Evolutionary conservation across 208 protist genomes (phyloP).

Genomic region (Leptomonas pyrrhocoris): DNA sequence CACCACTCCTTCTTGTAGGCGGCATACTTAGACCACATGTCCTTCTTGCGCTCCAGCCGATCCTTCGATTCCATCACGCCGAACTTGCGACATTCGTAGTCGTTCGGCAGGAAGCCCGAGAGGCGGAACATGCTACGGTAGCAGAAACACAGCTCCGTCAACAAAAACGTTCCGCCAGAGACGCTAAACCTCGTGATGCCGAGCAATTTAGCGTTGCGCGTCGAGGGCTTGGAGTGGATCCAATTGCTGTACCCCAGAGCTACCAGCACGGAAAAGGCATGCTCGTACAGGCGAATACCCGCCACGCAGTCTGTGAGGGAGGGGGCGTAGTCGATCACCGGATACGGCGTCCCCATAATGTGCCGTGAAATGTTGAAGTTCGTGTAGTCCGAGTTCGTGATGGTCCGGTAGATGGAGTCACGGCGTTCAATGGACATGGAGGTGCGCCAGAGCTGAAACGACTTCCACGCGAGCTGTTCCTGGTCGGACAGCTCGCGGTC

Average conservation of each 20-base stretch:
- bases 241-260: constrained; percentile 66
- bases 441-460: constrained; percentile 86
- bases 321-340: constrained; percentile 64
- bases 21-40: constrained; percentile 85
- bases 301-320: constrained; percentile 51
- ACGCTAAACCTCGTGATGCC: constrained; percentile 38
- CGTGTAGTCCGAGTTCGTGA: constrained; percentile 84
- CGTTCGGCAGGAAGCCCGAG: constrained; percentile 81
- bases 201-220: constrained; percentile 51
- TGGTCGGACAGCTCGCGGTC: constrained; percentile 85
- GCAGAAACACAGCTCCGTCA: constrained; percentile 70
- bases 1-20: constrained; percentile 92
- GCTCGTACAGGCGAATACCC: constrained; percentile 84
- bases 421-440: constrained; percentile 79
- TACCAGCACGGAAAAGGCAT: constrained; percentile 38
- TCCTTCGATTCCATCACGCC: constrained; percentile 83
- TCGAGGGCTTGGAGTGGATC: constrained; percentile 75
- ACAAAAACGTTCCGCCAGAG: constrained; percentile 56
- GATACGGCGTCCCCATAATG: constrained; percentile 86
- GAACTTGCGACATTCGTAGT: constrained; percentile 88
- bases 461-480: constrained; percentile 88
- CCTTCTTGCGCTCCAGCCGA: constrained; percentile 75
- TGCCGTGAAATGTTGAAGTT: constrained; percentile 80
- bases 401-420: constrained; percentile 72
- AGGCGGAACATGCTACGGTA: constrained; percentile 87